Evolutionary conservation across 164 flowering plant genomes (phyloP), one percentile per base, ranked within the genome.

Genomic region (Aristolochia californica): DNA sequence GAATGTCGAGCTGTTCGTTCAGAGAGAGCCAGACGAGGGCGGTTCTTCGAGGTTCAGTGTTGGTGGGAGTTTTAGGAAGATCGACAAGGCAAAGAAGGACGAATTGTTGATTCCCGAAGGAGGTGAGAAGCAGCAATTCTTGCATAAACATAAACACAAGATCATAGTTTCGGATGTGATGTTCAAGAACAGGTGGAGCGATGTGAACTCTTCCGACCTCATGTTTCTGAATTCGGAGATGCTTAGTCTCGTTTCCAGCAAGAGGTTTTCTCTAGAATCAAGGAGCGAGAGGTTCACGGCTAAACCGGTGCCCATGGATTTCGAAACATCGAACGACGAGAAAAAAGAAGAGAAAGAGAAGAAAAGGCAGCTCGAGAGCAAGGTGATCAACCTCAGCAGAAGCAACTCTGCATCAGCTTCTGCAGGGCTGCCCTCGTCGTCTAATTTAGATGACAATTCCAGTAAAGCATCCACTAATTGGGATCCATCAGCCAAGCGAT

Each of bases 171-270:
- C 95, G 0, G 95, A 83, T 59, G 76, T 79, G 4, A 72, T 77
- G 0, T 72, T 72, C 53, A 82, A 75, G 79, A 79, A 72, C 57
- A 55, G 97, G 21, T 90, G 97, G 95, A 90, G 97, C 78, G 80
- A 66, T 56, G 77, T 80, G 17, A 82, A 73, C 40, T 85, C 93
- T 17, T 78, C 97, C 13, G 97, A 90, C 64, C 48, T 90, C 20
- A 68, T 82, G 75, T 70, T 72, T 9, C 60, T 90, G 66, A 87
- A 76, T 25, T 78, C 91, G 0, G 91, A 87, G 68, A 79, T 85
- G 82, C 64, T 85, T 12, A 58, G 57, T 43, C 67, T 15, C 1
- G 57, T 58, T 43, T 75, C 86, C 20, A 78, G 85, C 56, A 40
- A 27, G 51, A 52, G 57, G 28, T 61, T 61, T 18, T 24, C 47